phyloP scores from a whole-genome alignment of 768 basidiomycete species.

The Xanthoconium stramineum region DNA sequence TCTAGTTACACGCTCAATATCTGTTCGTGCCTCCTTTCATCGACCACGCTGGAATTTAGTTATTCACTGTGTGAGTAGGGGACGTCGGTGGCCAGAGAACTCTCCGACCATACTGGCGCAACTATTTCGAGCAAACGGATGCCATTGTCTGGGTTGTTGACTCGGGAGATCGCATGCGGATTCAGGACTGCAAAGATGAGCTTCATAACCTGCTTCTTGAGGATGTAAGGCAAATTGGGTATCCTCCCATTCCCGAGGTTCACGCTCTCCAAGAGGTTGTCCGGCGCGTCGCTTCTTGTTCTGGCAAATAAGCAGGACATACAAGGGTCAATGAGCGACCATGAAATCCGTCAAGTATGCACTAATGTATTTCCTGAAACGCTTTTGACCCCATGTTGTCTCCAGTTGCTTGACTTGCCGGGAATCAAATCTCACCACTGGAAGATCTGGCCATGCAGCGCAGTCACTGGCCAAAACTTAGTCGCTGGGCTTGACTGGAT shows the following conservation, averaged over 20 bases:
- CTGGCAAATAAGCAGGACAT: slow-evolving; percentile 99
- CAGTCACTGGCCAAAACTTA: slow-evolving; percentile 83
- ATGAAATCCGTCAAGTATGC: slow-evolving; percentile 81
- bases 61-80: slow-evolving; percentile 82
- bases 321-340: slow-evolving; percentile 74
- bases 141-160: slow-evolving; percentile 99
- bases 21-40: slow-evolving; percentile 28
- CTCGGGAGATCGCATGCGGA: slow-evolving; percentile 86
- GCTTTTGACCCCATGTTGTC: slow-evolving; percentile 7
- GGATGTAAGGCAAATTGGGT: slow-evolving; percentile 60
- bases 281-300: slow-evolving; percentile 93
- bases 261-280: slow-evolving; percentile 60
- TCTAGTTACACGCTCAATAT: slow-evolving; percentile 43
- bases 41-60: slow-evolving; percentile 45
- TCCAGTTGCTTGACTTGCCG: slow-evolving; percentile 73
- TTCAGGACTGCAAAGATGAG: slow-evolving; percentile 87
- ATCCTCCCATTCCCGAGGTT: slow-evolving; percentile 13
- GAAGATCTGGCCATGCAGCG: slow-evolving; percentile 90
- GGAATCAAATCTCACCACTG: slow-evolving; percentile 87
- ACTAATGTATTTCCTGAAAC: neutral
- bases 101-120: slow-evolving; percentile 96
- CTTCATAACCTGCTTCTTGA: slow-evolving; percentile 82
- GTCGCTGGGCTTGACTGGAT: slow-evolving; percentile 89
- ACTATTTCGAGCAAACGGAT: slow-evolving; percentile 99
- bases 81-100: slow-evolving; percentile 97